A percentile compares a stretch with the other conserved stretches of the same genome.
phyloP scores from a whole-genome alignment of 1,284 basidiomycete species.

The Ustilago crameri region DNA sequence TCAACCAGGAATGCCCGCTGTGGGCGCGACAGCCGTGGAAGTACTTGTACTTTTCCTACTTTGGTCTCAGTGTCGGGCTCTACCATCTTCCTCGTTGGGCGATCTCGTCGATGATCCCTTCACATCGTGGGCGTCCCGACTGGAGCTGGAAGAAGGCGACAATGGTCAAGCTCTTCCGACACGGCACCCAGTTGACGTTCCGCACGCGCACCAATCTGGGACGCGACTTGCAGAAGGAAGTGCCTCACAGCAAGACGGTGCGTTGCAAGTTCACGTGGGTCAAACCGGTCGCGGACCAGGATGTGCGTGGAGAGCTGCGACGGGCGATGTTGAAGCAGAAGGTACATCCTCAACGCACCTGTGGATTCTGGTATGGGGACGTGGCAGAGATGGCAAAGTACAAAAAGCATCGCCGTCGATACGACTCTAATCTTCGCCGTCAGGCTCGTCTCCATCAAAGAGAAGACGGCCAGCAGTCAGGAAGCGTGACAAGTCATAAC shows the following conservation, averaged over 20 bases:
- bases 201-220: conserved; percentile 57
- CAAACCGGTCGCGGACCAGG: conserved; percentile 36
- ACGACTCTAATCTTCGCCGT: background rate
- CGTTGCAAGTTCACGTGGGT: conserved; percentile 60
- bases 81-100: conserved; percentile 55
- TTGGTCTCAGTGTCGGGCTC: conserved; percentile 57
- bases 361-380: conserved; percentile 62
- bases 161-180: conserved; percentile 55
- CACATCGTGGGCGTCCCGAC: conserved; percentile 42
- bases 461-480: background rate
- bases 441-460: background rate
- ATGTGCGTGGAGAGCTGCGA: conserved; percentile 56
- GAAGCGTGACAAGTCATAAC: background rate
- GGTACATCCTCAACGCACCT: conserved; percentile 38
- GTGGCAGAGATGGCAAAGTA: conserved; percentile 15
- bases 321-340: conserved; percentile 54
- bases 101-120: conserved; percentile 37
- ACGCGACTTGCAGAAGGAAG: conserved; percentile 47
- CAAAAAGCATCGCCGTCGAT: background rate
- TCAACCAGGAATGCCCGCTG: conserved; percentile 52
- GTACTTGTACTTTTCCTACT: conserved; percentile 58
- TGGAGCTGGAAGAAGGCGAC: conserved; percentile 64
- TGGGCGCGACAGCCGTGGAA: conserved; percentile 61
- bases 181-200: conserved; percentile 58
- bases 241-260: conserved; percentile 58